Evolutionary conservation across 352 stramenopile genomes (phyloP).

Genomic region (Globisporangium solare): DNA sequence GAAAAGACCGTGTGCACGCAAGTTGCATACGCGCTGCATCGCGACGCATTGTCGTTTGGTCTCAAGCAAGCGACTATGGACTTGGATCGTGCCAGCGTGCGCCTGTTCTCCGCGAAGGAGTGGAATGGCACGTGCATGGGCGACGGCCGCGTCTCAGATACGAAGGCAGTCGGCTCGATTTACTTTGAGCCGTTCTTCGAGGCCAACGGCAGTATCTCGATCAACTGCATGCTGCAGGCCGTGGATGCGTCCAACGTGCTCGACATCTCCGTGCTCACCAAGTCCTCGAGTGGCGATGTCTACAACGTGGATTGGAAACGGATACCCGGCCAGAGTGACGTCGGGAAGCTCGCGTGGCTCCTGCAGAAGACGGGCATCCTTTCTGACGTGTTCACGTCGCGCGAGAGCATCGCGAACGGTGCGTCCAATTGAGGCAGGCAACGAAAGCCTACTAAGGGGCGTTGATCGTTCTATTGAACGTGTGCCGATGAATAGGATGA

Average conservation of each 20-base stretch:
- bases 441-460: neutral
- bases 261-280: slow-evolving; percentile 27
- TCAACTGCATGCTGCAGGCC: slow-evolving; percentile 72
- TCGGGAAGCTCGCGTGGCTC: slow-evolving; percentile 68
- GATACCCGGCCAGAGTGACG: slow-evolving; percentile 75
- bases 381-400: slow-evolving; percentile 17
- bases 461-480: neutral
- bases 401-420: neutral
- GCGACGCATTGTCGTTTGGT: slow-evolving; percentile 65
- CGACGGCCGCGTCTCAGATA: slow-evolving; percentile 80
- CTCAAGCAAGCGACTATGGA: slow-evolving; percentile 78
- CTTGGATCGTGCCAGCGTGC: slow-evolving; percentile 67
- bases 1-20: slow-evolving; percentile 76
- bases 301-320: slow-evolving; percentile 71
- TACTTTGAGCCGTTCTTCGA: slow-evolving; percentile 76
- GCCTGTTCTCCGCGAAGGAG: slow-evolving; percentile 66
- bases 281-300: slow-evolving; percentile 39
- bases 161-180: slow-evolving; percentile 55
- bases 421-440: neutral
- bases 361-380: slow-evolving; percentile 62
- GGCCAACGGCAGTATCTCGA: slow-evolving; percentile 38
- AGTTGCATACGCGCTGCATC: slow-evolving; percentile 59
- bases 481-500: neutral
- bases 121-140: slow-evolving; percentile 83
- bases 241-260: slow-evolving; percentile 42